Evolutionary conservation across 78 protist genomes (phyloP), one percentile per base, ranked within the genome.

Genomic region (Speleostelium caveatum): DNA sequence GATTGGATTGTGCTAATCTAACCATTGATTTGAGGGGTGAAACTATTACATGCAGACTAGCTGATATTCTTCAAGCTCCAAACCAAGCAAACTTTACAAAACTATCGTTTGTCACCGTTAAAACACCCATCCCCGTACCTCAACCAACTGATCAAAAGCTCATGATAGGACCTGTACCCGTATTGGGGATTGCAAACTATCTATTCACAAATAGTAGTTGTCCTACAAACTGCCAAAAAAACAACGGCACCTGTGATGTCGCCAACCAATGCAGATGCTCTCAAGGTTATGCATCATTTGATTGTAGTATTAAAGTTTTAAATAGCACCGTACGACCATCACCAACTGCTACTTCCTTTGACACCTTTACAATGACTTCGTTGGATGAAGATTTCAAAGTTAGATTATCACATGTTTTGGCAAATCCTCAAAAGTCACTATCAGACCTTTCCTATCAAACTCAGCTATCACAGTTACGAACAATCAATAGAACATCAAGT

Each of bases 71-170:
- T 4, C 3, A 30, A 38, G 12, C 26, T 61, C 32, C 14, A 32
- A 21, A 30, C 32, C 68, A 32, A 61, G 19, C 32, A 33, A 62
- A 62, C 32, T 32, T 32, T 32, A 32, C 17, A 32, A 61, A 19
- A 61, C 68, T 62, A 3, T 19, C 69, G 21, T 6, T 14, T 3
- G 69, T 33, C 1, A 4, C 21, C 0, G 42, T 62, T 1, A 14
- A 26, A 26, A 62, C 69, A 62, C 69, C 69, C 28, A 30, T 62
- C 33, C 69, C 69, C 14, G 69, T 21, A 26, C 33, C 8, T 62
- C 69, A 3, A 26, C 28, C 16, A 17, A 21, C 21, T 33, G 33
- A 33, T 41, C 69, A 33, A 33, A 30, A 33, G 33, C 28, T 62
- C 10, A 30, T 0, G 28, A 62, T 33, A 62, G 69, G 16, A 36